These are phyloP conservation scores for Xylaria sp. DNA, from an alignment of 2,329 filamentous ascomycete genomes.

Conservation along the genomic window DNA sequence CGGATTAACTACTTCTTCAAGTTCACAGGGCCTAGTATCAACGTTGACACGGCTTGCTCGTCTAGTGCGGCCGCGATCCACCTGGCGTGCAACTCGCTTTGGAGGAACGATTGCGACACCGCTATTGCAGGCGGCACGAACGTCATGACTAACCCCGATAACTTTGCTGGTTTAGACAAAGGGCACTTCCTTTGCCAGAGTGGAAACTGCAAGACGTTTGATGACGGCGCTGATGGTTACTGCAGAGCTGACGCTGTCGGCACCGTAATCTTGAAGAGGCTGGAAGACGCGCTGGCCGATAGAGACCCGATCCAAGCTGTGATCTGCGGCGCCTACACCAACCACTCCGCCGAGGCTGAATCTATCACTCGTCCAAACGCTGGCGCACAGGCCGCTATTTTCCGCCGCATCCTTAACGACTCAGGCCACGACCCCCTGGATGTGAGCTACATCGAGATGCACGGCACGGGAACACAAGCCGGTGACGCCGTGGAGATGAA, in stretches of 20 bases:
- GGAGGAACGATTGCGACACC: conserved; percentile 66
- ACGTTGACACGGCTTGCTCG: conserved; percentile 42
- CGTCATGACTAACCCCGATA: conserved; percentile 68
- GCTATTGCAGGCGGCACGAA: conserved; percentile 68
- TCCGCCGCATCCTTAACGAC: conserved; percentile 60
- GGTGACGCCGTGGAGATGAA: conserved; percentile 71
- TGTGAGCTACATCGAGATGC: conserved; percentile 70
- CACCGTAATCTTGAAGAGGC: conserved; percentile 31
- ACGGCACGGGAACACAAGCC: conserved; percentile 74
- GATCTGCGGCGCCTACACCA: conserved; percentile 59
- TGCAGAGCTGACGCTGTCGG: conserved; percentile 35
- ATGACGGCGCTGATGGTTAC: conserved; percentile 55
- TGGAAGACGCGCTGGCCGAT: conserved; percentile 48
- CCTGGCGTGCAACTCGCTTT: conserved; percentile 60
- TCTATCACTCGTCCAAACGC: conserved; percentile 76
- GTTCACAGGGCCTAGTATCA: conserved; percentile 38
- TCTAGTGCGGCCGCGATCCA: conserved; percentile 34
- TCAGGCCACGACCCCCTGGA: conserved; percentile 59
- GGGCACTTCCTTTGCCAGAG: conserved; percentile 63
- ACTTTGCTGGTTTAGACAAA: conserved; percentile 65
- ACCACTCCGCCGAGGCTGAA: conserved; percentile 72
- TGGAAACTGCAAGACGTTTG: conserved; percentile 52
- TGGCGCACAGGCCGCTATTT: conserved; percentile 65
- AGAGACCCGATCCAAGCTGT: conserved; percentile 47
- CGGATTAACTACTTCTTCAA: conserved; percentile 47